These are phyloP conservation scores for Aaosphaeria pasadenensis DNA, from an alignment of 2,329 filamentous ascomycete genomes.

Conservation along the genomic window DNA sequence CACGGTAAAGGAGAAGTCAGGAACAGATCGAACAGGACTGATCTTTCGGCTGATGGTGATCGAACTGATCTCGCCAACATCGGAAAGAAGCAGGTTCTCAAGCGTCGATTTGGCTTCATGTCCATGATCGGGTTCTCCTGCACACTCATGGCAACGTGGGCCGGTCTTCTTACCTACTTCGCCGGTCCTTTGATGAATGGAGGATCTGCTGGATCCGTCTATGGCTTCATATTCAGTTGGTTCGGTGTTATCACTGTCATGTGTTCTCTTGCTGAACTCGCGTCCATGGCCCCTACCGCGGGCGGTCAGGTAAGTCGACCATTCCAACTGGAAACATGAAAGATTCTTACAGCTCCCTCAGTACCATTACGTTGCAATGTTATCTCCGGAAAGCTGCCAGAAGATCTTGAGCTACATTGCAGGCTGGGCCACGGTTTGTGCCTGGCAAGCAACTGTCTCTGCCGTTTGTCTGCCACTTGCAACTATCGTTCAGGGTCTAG, in stretches of 20 bases:
- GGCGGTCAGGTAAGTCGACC: not conserved
- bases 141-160: slow-evolving; percentile 2
- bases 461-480: slow-evolving; percentile 23
- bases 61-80: not conserved
- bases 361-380: not conserved
- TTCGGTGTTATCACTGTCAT: not conserved
- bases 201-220: not conserved
- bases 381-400: not conserved
- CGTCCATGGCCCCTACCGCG: not conserved
- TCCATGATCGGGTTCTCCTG: slow-evolving; percentile 5
- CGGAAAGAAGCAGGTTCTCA: slow-evolving; percentile 2
- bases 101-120: slow-evolving; percentile 3
- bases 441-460: slow-evolving; percentile 38
- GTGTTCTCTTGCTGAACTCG: not conserved
- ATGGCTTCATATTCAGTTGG: slow-evolving; percentile 1
- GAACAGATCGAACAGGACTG: not conserved
- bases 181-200: not conserved
- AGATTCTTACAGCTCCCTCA: not conserved
- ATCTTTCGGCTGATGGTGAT: not conserved
- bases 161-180: slow-evolving; percentile 2
- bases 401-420: slow-evolving; percentile 1
- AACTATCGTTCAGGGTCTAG: slow-evolving; percentile 26
- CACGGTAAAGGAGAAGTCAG: not conserved
- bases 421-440: slow-evolving; percentile 42
- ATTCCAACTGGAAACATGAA: not conserved